Conservation (phyloP, 208 protist genomes). For the Leishmania turanica region DNA sequence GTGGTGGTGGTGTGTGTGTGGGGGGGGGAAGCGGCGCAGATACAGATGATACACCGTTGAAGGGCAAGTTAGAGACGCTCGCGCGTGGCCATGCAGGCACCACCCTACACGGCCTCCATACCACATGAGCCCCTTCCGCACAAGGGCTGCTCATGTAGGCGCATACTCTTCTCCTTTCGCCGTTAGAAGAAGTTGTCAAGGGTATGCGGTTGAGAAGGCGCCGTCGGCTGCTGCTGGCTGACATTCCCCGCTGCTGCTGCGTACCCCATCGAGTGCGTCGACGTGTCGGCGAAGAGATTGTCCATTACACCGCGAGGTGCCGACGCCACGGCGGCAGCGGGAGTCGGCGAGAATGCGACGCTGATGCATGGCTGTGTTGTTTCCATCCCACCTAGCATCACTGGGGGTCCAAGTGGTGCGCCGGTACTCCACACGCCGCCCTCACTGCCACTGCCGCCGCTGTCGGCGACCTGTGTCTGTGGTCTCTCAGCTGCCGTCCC, state of each 20-base stretch:
- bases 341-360: background rate
- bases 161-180: background rate
- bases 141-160: background rate
- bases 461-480: background rate
- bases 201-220: background rate
- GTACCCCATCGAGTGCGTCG: background rate
- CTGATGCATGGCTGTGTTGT: background rate
- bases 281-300: conserved; percentile 37
- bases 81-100: background rate
- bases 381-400: background rate
- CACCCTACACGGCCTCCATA: background rate
- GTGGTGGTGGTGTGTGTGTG: background rate
- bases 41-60: background rate
- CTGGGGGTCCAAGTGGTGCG: background rate
- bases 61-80: background rate
- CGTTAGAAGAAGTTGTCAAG: conserved; percentile 52
- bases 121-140: no score
- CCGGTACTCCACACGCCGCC: conserved; percentile 5
- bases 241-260: background rate
- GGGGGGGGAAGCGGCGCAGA: background rate
- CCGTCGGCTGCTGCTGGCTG: background rate
- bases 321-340: conserved; percentile 7
- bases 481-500: background rate
- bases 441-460: background rate
- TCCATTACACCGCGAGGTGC: conserved; percentile 41